Evolutionary conservation across 176 grass and related monocot genomes (phyloP), one percentile per base, ranked within the genome.

Genomic region (Eragrostis curvula): DNA sequence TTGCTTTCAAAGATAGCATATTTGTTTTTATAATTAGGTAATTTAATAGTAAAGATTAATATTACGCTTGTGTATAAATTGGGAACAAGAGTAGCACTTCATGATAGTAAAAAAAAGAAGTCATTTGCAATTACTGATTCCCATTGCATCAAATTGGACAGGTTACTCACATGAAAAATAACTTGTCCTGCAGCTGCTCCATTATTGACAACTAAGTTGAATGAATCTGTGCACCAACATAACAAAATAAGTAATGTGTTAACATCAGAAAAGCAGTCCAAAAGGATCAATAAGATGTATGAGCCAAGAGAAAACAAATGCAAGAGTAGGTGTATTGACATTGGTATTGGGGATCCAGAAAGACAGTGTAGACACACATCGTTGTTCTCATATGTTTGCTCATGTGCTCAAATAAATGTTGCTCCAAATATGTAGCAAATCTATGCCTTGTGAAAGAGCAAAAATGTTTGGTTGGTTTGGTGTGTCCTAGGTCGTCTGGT

Each of bases 141-240:
- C 41, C 45, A 7, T 32, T 61, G 40, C 44, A 40, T 71, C 0
- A 29, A 63, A 30, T 72, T 53, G 21, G 13, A 74, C 61, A 49
- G 41, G 83, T 25, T 75, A 89, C 91, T 87, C 55, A 94, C 94
- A 86, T 94, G 91, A 79, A 91, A 97, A 89, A 97, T 89, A 81
- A 97, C 87, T 88, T 97, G 94, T 53, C 94, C 94, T 36, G 94
- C 94, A 66, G 94, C 89, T 70, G 75, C 84, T 88, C 91, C 94
- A 72, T 94, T 93, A 70, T 97, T 94, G 84, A 94, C 94, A 52
- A 97, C 58, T 45, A 97, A 86, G 85, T 97, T 94, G 70, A 97
- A 97, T 79, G 94, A 89, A 90, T 97, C 94, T 69, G 79, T 68
- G 16, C 70, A 65, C 69, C 57, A 86, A 50, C 16, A 30, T 13